These are phyloP conservation scores for Diospyros lotus DNA, from an alignment of 148 eudicot genomes.

Conservation along the genomic window DNA sequence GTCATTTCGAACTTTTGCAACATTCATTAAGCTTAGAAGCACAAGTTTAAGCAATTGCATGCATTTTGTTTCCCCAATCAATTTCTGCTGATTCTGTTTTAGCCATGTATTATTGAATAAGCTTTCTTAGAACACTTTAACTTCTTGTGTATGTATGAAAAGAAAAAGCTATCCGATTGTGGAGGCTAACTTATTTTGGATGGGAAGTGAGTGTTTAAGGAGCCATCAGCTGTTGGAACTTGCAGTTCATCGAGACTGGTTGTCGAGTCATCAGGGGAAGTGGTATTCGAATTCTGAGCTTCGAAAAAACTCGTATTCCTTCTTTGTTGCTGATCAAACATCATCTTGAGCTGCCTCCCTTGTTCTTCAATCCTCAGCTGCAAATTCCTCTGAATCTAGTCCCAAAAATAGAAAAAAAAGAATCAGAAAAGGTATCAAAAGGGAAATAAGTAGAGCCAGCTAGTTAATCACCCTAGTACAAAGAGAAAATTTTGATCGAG, in stretches of 20 bases:
- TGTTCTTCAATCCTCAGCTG: slow-evolving; percentile 88
- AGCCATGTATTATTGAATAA: not conserved
- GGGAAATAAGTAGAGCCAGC: not conserved
- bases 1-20: no score
- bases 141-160: not conserved
- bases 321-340: slow-evolving; percentile 66
- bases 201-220: slow-evolving; percentile 21
- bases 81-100: slow-evolving; percentile 6
- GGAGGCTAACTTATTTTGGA: slow-evolving; percentile 28
- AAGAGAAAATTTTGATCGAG: not conserved
- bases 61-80: slow-evolving; percentile 9
- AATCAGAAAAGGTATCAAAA: not conserved
- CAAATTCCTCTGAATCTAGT: slow-evolving; percentile 66
- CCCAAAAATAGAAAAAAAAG: not conserved
- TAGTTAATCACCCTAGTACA: not conserved
- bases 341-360: slow-evolving; percentile 64
- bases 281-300: slow-evolving; percentile 21
- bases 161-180: not conserved
- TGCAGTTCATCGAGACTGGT: slow-evolving; percentile 28
- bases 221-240: slow-evolving; percentile 32
- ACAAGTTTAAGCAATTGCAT: not conserved
- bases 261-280: slow-evolving; percentile 26
- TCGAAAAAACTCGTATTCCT: slow-evolving; percentile 25
- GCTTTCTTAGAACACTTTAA: not conserved
- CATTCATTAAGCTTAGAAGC: no score